Conservation (phyloP, 345 rosid species). For the Melastoma malabathricum region DNA sequence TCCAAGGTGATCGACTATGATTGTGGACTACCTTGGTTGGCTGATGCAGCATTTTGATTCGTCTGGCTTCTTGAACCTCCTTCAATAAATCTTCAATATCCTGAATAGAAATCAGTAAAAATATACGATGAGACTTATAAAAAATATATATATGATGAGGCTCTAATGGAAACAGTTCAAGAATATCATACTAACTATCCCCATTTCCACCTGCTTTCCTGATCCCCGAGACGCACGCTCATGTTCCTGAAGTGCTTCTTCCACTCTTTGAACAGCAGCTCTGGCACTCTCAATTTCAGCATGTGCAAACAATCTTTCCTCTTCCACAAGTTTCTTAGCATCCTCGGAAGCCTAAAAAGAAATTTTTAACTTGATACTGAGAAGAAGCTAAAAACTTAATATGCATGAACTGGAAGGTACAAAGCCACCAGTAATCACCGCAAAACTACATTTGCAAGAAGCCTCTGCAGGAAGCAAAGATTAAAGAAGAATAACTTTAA, state of each 20-base stretch:
- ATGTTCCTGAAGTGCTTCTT: constrained; percentile 82
- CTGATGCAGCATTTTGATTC: constrained; percentile 97
- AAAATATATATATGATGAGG: constrained; percentile 1
- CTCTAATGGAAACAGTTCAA: not conserved
- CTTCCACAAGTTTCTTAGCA: constrained; percentile 90
- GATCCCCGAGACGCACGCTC: constrained; percentile 65
- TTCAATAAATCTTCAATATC: constrained; percentile 84
- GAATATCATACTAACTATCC: not conserved
- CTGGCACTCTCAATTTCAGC: constrained; percentile 96
- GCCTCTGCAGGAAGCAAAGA: too few relatives aligned
- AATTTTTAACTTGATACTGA: not conserved
- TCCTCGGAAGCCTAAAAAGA: constrained; percentile 77
- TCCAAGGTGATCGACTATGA: constrained; percentile 5
- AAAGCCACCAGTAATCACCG: too few relatives aligned
- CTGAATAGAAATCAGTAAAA: too few relatives aligned
- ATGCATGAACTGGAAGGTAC: not conserved
- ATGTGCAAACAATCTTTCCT: constrained; percentile 93
- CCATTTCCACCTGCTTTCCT: constrained; percentile 37
- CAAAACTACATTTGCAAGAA: too few relatives aligned
- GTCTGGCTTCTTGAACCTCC: constrained; percentile 98
- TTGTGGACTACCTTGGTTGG: constrained; percentile 81
- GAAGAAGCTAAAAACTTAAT: not conserved
- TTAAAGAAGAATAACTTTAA: too few relatives aligned
- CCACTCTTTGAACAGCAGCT: constrained; percentile 94
- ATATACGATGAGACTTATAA: too few relatives aligned